These are phyloP conservation scores for Dictyostelium purpureum DNA, from an alignment of 78 protist species.

Conservation along the genomic window DNA sequence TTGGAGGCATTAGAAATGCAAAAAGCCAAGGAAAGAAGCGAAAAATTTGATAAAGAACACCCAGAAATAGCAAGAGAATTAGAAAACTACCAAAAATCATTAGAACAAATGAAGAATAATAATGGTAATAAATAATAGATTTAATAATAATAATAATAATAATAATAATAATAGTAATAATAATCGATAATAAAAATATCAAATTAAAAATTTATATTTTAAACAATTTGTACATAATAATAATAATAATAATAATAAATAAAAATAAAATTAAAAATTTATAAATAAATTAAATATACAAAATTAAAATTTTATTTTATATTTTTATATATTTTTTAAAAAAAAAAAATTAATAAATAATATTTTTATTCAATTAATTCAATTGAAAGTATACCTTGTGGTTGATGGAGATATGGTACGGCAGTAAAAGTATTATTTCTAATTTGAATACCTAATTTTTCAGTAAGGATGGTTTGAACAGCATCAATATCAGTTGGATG, in stretches of 20 bases:
- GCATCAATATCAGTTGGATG: conserved; percentile 63
- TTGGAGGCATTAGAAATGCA: neutral
- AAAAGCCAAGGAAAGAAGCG: conserved; percentile 18
- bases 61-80: neutral
- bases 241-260: neutral
- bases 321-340: neutral
- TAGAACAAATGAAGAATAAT: neutral
- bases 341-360: no score
- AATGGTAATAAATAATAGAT: neutral
- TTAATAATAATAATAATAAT: neutral
- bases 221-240: neutral
- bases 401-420: conserved; percentile 63
- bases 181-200: neutral
- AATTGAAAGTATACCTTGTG: conserved; percentile 81
- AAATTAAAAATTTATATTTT: neutral
- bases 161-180: no score
- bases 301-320: neutral
- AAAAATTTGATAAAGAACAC: neutral
- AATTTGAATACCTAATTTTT: conserved; percentile 57
- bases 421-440: conserved; percentile 54
- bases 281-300: neutral
- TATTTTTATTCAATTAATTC: conserved; percentile 65
- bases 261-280: neutral
- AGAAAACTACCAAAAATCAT: neutral
- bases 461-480: conserved; percentile 33